Base-by-base conservation (phyloP, 2,329 filamentous ascomycete species). In the Paecilomyces niveus region DNA sequence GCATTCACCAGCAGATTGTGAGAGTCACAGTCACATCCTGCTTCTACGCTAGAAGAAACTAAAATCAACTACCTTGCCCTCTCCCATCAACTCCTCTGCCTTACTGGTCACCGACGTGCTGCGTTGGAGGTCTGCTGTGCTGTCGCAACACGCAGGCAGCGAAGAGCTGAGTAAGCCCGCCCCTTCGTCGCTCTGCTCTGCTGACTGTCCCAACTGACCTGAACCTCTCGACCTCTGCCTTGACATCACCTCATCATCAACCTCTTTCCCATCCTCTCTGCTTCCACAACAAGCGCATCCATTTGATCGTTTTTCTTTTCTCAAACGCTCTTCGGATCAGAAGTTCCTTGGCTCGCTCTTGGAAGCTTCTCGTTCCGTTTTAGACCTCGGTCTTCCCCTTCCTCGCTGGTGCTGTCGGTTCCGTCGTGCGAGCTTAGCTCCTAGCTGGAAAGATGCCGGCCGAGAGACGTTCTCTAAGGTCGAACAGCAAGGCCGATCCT, bases 391-490 rank as follows among this genome's bases (percentile, higher is more conserved):
- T 33, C 50, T 49, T 54, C 55, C 39, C 55, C 54, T 54, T 54
- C 51, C 54, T 45, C 49, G 31, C 45, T 50, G 53, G 52, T 54
- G 53, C 55, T 56, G 33, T 53, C 33, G 45, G 13, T 51, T 29
- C 59, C 59, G 57, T 58, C 59, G 49, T 33, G 56, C 53, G 59
- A 68, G 60, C 67, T 65, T 63, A 71, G 69, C 66, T 71, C 57
- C 55, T 65, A 71, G 61, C 67, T 72, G 67, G 63, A 71, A 77
- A 72, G 61, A 79, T 79, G 76, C 75, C 76, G 64, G 70, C 73
- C 65, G 76, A 78, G 70, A 75, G 75, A 70, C 76, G 76, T 61
- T 76, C 73, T 63, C 65, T 78, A 67, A 70, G 75, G 70, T 79
- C 76, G 59, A 75, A 75, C 66, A 78, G 74, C 70, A 78, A 78